These are phyloP conservation scores for Tranzscheliella williamsii DNA, from an alignment of 1,284 basidiomycete genomes.

Conservation along the genomic window DNA sequence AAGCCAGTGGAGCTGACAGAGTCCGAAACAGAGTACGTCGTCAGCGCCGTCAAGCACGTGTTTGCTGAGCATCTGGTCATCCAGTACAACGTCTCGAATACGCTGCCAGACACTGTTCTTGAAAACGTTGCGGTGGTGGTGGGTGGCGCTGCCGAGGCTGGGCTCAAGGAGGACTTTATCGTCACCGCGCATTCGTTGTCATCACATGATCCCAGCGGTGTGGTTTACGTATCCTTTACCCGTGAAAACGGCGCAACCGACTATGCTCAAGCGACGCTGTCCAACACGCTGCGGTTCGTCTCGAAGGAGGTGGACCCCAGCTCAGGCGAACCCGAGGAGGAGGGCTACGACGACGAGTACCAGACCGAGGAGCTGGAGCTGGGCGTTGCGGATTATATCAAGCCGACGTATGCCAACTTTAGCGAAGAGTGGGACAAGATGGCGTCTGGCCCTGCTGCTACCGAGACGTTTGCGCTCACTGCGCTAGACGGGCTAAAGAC, in stretches of 20 bases:
- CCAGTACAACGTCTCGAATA: slow-evolving; percentile 96
- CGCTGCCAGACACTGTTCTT: slow-evolving; percentile 94
- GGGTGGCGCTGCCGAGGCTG: slow-evolving; percentile 78
- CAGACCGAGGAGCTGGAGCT: slow-evolving; percentile 94
- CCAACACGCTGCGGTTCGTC: slow-evolving; percentile 90
- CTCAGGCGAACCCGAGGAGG: slow-evolving; percentile 94
- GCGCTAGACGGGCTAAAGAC: slow-evolving; percentile 85
- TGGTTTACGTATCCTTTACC: slow-evolving; percentile 92
- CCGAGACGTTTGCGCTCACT: slow-evolving; percentile 91
- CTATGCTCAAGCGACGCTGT: slow-evolving; percentile 83
- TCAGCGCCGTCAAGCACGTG: slow-evolving; percentile 93
- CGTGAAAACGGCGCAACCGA: slow-evolving; percentile 72
- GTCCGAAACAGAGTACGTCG: slow-evolving; percentile 96
- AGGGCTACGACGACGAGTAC: slow-evolving; percentile 98
- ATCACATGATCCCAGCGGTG: slow-evolving; percentile 72
- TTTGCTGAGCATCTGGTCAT: slow-evolving; percentile 89
- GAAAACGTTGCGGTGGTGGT: slow-evolving; percentile 84
- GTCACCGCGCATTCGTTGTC: slow-evolving; percentile 73
- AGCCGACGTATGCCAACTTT: slow-evolving; percentile 89
- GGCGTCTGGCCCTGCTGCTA: slow-evolving; percentile 65
- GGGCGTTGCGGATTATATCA: slow-evolving; percentile 86
- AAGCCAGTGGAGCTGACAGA: slow-evolving; percentile 87
- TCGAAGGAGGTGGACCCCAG: slow-evolving; percentile 96
- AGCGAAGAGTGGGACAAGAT: slow-evolving; percentile 92
- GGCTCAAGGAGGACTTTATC: slow-evolving; percentile 91